Conservation (phyloP, 2,329 filamentous ascomycete species). For the Colletotrichum sp. region DNA sequence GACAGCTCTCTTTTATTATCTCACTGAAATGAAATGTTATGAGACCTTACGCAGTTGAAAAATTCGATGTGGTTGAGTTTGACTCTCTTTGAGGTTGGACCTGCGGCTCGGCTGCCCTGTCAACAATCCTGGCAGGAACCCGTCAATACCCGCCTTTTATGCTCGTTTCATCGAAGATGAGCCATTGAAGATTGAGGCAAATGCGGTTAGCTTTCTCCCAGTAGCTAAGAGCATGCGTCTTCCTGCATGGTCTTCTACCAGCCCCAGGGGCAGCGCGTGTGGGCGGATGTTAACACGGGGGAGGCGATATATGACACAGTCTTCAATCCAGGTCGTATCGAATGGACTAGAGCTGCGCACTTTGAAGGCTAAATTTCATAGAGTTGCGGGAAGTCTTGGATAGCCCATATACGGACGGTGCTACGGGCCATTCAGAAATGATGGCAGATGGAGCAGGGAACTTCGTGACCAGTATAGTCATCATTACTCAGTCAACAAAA, state of each 20-base stretch:
- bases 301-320: rapidly evolving
- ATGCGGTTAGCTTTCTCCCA: rapidly evolving
- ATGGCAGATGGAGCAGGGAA: background rate
- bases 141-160: rapidly evolving
- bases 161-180: rapidly evolving
- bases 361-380: background rate
- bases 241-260: rapidly evolving
- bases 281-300: rapidly evolving
- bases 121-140: background rate
- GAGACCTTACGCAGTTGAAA: background rate
- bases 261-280: rapidly evolving
- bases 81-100: background rate
- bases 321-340: background rate
- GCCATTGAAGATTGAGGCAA: rapidly evolving
- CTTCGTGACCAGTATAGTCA: no score
- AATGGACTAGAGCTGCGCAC: rapidly evolving
- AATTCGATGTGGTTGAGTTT: rapidly evolving
- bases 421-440: background rate
- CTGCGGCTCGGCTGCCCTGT: background rate
- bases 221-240: rapidly evolving
- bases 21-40: background rate
- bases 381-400: background rate
- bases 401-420: background rate
- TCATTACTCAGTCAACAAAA: no score
- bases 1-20: rapidly evolving